Evolutionary conservation across 2,329 filamentous ascomycete species (phyloP), one percentile per base, ranked within the genome.

Genomic region (Monosporascus sp.): DNA sequence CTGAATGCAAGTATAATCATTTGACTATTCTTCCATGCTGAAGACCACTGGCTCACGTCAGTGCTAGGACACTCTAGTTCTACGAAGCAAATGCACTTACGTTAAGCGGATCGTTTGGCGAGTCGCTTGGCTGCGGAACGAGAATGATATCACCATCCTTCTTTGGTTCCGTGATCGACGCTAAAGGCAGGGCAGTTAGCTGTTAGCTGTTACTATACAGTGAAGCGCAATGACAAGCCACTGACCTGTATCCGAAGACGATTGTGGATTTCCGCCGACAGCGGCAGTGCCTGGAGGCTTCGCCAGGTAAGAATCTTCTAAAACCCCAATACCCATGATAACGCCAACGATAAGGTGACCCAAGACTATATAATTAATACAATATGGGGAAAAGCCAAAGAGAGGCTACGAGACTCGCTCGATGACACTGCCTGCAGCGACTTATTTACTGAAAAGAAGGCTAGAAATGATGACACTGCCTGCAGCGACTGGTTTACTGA

Each of bases 91-190:
- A 25, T 48, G 17, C 31, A 49, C 60, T 50, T 37, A 62, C 60
- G 18, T 62, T 62, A 25, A 62, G 56, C 6, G 60, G 60, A 48
- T 62, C 60, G 43, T 62, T 62, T 20, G 59, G 59, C 46, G 60
- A 62, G 36, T 62, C 56, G 49, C 57, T 62, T 45, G 60, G 60
- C 45, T 62, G 60, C 22, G 60, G 60, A 41, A 62, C 59, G 35
- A 62, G 57, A 24, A 61, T 61, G 41, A 61, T 61, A 22, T 62
- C 48, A 49, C 60, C 60, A 60, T 62, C 57, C 44, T 50, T 57
- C 36, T 62, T 62, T 50, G 60, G 44, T 2, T 57, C 57, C 24
- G 37, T 52, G 17, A 52, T 52, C 38, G 57, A 60, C 44, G 49
- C 60, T 61, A 31, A 9, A 50, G 4, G 15, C 7, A 18, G 41